Conservation (phyloP, 2,329 filamentous ascomycete species). For the Elsinoe necatrix region DNA sequence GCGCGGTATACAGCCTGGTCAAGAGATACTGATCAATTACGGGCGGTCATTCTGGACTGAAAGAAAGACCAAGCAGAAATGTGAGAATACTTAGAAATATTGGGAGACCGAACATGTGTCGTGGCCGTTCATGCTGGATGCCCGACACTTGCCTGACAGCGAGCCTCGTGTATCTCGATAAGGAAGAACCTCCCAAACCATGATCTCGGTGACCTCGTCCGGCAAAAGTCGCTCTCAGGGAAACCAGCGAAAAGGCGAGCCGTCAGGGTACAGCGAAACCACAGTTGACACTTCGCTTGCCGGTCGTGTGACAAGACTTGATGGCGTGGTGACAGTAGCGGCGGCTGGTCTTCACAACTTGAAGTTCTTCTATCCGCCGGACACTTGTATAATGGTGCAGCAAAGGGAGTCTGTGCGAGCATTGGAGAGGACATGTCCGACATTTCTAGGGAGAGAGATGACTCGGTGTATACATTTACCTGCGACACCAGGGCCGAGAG, state of each 20-base stretch:
- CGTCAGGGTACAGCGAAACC: neutral
- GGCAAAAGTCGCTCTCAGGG: neutral
- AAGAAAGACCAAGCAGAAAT: constrained; percentile 1
- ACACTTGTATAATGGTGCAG: neutral
- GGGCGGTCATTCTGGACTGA: constrained; percentile 43
- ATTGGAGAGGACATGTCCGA: neutral
- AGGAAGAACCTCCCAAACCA: neutral
- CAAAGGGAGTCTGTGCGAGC: neutral
- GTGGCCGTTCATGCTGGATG: neutral
- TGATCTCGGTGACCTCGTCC: neutral
- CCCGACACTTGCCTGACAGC: no score
- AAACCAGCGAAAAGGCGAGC: neutral
- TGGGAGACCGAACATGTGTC: no score
- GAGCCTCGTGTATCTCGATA: no score
- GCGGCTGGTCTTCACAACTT: neutral
- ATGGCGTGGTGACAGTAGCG: neutral
- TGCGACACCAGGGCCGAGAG: neutral
- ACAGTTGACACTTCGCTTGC: neutral
- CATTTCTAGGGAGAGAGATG: neutral
- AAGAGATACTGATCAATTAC: constrained; percentile 47
- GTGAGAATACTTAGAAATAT: neutral
- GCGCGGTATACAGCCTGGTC: constrained; percentile 39
- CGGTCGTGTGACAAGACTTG: neutral
- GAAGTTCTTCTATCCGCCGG: neutral
- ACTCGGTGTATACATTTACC: neutral